Conservation (phyloP, 2,329 filamentous ascomycete genomes). For the Plectosphaerella plurivora region DNA sequence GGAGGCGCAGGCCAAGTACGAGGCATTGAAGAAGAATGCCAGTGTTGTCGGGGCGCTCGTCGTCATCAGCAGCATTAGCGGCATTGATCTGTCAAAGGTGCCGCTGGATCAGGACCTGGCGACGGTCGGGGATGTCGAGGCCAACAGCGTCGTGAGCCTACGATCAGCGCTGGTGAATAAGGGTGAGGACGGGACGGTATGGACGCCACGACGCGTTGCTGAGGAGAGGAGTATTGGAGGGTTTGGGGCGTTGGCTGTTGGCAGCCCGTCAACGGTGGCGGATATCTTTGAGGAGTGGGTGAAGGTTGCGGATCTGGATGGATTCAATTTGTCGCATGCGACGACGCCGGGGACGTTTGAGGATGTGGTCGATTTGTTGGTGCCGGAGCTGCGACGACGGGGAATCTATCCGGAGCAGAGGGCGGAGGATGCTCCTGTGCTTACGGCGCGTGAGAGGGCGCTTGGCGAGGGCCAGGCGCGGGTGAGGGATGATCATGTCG, state of each 20-base stretch:
- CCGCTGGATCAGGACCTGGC: slow-evolving; percentile 54
- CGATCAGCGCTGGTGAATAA: neutral
- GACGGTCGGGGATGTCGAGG: slow-evolving; percentile 48
- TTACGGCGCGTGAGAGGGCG: neutral
- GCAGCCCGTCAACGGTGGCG: slow-evolving; percentile 34
- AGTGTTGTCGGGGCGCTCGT: slow-evolving; percentile 49
- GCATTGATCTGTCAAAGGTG: slow-evolving; percentile 55
- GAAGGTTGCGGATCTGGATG: slow-evolving; percentile 34
- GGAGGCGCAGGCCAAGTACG: slow-evolving; percentile 48
- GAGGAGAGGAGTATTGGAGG: slow-evolving; percentile 35
- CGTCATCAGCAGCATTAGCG: slow-evolving; percentile 53
- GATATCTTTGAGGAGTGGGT: slow-evolving; percentile 41
- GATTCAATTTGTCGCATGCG: slow-evolving; percentile 36
- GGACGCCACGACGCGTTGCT: slow-evolving; percentile 34
- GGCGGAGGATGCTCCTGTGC: neutral
- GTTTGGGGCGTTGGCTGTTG: slow-evolving; percentile 27
- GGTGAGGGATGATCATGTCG: no score
- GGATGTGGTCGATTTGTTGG: slow-evolving; percentile 23
- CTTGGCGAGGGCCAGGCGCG: neutral
- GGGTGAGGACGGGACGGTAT: no score
- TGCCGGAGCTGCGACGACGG: slow-evolving; percentile 22
- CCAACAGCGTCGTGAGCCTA: slow-evolving; percentile 29
- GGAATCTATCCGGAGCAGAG: slow-evolving; percentile 17
- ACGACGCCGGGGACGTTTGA: slow-evolving; percentile 33
- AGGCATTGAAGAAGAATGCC: slow-evolving; percentile 46